phyloP scores from a whole-genome alignment of 257 asterid genomes.

The Ligustrum vulgare region DNA sequence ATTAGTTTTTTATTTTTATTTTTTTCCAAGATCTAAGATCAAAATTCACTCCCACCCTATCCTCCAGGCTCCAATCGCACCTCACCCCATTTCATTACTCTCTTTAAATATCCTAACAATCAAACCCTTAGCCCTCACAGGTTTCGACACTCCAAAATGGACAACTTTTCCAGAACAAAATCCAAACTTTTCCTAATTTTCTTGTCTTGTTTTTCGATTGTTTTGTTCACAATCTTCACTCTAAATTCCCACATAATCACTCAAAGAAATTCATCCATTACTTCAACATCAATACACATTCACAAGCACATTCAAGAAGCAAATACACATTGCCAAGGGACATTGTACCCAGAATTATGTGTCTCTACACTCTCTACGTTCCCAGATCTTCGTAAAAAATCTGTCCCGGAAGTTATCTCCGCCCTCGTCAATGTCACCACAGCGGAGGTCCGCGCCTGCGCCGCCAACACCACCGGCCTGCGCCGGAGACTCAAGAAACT shows the following conservation, averaged over 20 bases:
- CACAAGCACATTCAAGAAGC: conserved; percentile 54
- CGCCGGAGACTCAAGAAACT: conserved; percentile 50
- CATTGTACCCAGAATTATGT: conserved; percentile 74
- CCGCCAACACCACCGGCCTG: conserved; percentile 52
- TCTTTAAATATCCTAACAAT: not conserved
- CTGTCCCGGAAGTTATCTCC: conserved; percentile 71
- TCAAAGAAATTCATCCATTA: conserved; percentile 3
- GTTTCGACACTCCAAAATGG: conserved; percentile 18
- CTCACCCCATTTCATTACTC: not conserved
- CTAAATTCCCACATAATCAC: conserved; percentile 18
- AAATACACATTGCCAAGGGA: conserved; percentile 58
- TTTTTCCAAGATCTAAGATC: not conserved
- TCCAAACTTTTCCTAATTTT: conserved; percentile 31
- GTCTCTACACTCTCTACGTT: conserved; percentile 57
- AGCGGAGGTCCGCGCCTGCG: conserved; percentile 51
- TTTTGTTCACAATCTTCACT: conserved; percentile 35
- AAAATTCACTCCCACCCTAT: not conserved
- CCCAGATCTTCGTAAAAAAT: conserved; percentile 60
- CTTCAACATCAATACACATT: conserved; percentile 38
- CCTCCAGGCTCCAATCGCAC: not conserved
- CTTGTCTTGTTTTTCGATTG: conserved; percentile 30
- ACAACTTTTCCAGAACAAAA: conserved; percentile 20
- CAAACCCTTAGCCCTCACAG: not conserved
- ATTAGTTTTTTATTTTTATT: not conserved
- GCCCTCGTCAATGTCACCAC: conserved; percentile 64